phyloP scores from a whole-genome alignment of 1,139 yeast species.

The Scheffersomyces cryptocercus region DNA sequence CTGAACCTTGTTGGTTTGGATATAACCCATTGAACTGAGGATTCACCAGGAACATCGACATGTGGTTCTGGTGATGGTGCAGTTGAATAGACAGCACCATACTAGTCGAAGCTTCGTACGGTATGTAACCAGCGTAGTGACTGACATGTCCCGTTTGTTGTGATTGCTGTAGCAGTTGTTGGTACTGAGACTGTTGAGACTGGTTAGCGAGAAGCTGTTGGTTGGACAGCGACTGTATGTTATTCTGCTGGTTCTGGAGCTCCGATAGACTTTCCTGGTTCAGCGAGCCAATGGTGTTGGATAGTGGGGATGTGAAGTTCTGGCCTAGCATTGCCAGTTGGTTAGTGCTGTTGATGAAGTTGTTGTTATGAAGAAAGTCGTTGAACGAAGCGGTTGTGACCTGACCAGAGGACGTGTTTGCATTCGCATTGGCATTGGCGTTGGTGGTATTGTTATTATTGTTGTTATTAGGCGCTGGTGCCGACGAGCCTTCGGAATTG shows the following conservation, averaged over 20 bases:
- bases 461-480: not conserved
- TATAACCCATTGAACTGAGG: slow-evolving; percentile 4
- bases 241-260: slow-evolving; percentile 2
- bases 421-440: slow-evolving; percentile 1
- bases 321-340: not conserved
- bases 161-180: slow-evolving; percentile 3
- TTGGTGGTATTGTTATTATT: slow-evolving; percentile 6
- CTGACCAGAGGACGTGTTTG: not conserved
- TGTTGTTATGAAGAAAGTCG: slow-evolving; percentile 15
- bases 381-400: slow-evolving; percentile 8
- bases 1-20: not conserved
- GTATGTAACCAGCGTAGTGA: slow-evolving; percentile 19
- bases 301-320: slow-evolving; percentile 1
- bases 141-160: slow-evolving; percentile 7
- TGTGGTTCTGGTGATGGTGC: slow-evolving; percentile 8
- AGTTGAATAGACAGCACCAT: slow-evolving; percentile 4
- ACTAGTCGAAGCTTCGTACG: slow-evolving; percentile 15
- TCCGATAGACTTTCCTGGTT: slow-evolving; percentile 4
- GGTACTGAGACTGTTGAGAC: slow-evolving; percentile 2
- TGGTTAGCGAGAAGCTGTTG: not conserved
- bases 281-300: not conserved
- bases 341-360: slow-evolving; percentile 10
- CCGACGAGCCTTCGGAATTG: not conserved
- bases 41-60: slow-evolving; percentile 8
- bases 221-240: not conserved